Percentiles rank a stretch among this genome's conserved stretches.
phyloP scores from a whole-genome alignment of 805 yeast species.

The Candida sithepensis region DNA sequence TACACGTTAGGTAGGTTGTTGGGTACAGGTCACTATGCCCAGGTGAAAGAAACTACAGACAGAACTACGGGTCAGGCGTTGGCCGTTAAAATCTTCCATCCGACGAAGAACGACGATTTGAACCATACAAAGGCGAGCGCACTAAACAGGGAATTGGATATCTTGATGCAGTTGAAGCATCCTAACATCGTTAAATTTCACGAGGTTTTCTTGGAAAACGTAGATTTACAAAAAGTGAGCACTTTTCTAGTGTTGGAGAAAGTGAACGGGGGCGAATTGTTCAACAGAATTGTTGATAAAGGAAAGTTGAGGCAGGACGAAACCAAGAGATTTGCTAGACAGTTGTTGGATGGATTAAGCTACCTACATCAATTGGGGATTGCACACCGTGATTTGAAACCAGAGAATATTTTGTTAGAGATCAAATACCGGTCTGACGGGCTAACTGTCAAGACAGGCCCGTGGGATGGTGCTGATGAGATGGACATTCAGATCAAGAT shows the following conservation, averaged over 20 bases:
- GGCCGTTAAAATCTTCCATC: constrained; percentile 69
- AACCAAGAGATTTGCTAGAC: constrained; percentile 53
- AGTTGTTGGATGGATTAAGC: constrained; percentile 60
- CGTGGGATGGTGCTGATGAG: constrained; percentile 62
- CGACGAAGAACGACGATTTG: constrained; percentile 30
- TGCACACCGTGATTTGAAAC: constrained; percentile 90
- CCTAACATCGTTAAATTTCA: constrained; percentile 67
- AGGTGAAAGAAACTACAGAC: constrained; percentile 67
- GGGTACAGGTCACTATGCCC: constrained; percentile 79
- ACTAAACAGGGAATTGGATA: constrained; percentile 64
- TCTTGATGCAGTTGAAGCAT: constrained; percentile 62
- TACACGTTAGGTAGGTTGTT: constrained; percentile 55
- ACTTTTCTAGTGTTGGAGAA: constrained; percentile 69
- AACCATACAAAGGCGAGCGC: constrained; percentile 23
- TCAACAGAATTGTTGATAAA: constrained; percentile 66
- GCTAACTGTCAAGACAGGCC: constrained; percentile 32
- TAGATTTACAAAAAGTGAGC: constrained; percentile 41
- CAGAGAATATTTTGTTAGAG: constrained; percentile 74
- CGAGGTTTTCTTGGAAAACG: constrained; percentile 51
- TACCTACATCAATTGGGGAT: constrained; percentile 92
- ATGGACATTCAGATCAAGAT: constrained; percentile 63
- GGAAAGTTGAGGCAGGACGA: constrained; percentile 59
- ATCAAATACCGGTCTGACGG: constrained; percentile 34
- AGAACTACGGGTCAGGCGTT: constrained; percentile 55
- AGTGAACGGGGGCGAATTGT: constrained; percentile 71